Evolutionary conservation across 768 basidiomycete genomes (phyloP).

Genomic region (Pisolithus marmoratus): DNA sequence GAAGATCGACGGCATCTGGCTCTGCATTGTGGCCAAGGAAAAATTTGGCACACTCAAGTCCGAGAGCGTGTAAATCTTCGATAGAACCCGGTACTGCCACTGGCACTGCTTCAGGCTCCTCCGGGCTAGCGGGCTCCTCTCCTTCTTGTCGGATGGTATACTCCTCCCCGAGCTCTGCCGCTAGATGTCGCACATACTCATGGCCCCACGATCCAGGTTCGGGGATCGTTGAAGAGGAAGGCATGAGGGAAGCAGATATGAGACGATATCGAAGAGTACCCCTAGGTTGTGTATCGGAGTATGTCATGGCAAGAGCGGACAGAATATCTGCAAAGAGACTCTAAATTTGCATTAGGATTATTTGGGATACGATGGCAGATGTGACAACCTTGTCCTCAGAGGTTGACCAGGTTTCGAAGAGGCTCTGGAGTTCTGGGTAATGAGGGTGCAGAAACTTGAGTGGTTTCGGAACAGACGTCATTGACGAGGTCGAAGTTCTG

Average conservation of each 20-base stretch:
- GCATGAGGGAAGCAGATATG: constrained; percentile 65
- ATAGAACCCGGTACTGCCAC: constrained; percentile 44
- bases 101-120: constrained; percentile 26
- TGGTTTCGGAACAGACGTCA: constrained; percentile 99
- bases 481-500: constrained; percentile 93
- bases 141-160: constrained; percentile 67
- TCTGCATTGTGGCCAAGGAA: constrained; percentile 93
- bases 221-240: constrained; percentile 59
- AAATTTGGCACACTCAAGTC: constrained; percentile 82
- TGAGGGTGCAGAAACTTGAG: constrained; percentile 96
- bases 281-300: constrained; percentile 94
- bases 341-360: constrained; percentile 34
- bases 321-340: constrained; percentile 95
- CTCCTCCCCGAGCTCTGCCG: constrained; percentile 94
- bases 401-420: constrained; percentile 76
- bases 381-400: constrained; percentile 69
- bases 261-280: constrained; percentile 94
- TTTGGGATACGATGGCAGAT: neutral
- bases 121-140: constrained; percentile 27
- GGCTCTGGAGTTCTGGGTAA: constrained; percentile 77
- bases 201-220: constrained; percentile 99
- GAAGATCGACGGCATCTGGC: constrained; percentile 93
- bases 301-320: constrained; percentile 98
- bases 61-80: constrained; percentile 72
- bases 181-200: constrained; percentile 96